Percentiles rank a stretch among this genome's conserved stretches.
Evolutionary conservation across 495 filamentous ascomycete genomes (phyloP).

Genomic region (Lasiosphaeris hirsuta): DNA sequence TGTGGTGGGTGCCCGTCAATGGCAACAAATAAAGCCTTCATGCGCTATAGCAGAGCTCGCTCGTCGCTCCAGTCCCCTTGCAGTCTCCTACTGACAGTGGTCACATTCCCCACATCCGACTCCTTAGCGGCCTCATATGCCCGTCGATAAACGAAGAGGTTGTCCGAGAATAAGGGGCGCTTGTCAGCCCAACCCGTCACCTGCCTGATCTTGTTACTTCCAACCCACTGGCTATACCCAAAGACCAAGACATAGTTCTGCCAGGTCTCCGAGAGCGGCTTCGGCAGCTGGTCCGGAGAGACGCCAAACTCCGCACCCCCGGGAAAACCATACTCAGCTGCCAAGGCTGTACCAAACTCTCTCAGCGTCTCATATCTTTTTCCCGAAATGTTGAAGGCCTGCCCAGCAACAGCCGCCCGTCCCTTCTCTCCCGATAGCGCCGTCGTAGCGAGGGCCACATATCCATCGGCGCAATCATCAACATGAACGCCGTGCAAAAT

Average conservation of each 20-base stretch:
- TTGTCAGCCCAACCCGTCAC: slow-evolving; percentile 40
- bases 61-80: background rate
- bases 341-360: slow-evolving; percentile 31
- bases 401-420: slow-evolving; percentile 21
- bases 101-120: background rate
- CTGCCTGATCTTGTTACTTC: slow-evolving; percentile 37
- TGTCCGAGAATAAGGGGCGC: slow-evolving; percentile 34
- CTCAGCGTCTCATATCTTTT: slow-evolving; percentile 37
- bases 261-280: background rate
- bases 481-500: slow-evolving; percentile 42
- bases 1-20: too few relatives aligned
- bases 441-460: slow-evolving; percentile 33
- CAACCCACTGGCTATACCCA: slow-evolving; percentile 36
- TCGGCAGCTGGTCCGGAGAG: background rate
- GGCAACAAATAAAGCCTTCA: too few relatives aligned
- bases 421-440: slow-evolving; percentile 1
- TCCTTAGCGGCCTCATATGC: slow-evolving; percentile 38
- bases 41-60: too few relatives aligned
- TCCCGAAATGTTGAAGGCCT: slow-evolving; percentile 42
- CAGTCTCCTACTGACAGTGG: background rate
- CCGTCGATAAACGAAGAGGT: slow-evolving; percentile 32
- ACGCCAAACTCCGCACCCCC: slow-evolving; percentile 20
- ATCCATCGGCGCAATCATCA: slow-evolving; percentile 45
- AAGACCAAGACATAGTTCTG: slow-evolving; percentile 29
- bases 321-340: slow-evolving; percentile 33